Evolutionary conservation across 1,284 basidiomycete genomes (phyloP), one percentile per base, ranked within the genome.

Genomic region (Omphalotus olearius): DNA sequence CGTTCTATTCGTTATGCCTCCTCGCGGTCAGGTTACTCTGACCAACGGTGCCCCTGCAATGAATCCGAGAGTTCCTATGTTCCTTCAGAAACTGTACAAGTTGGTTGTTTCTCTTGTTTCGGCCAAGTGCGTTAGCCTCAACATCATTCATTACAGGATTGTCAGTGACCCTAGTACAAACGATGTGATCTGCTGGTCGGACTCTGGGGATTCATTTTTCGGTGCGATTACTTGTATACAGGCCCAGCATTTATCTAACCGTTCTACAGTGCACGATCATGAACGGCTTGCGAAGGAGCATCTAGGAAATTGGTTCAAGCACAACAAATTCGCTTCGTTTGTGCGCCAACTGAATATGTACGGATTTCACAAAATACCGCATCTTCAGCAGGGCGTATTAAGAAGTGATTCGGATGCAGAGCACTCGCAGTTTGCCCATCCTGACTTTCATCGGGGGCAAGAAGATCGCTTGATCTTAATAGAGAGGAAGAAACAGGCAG

Each of bases 341-440:
- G 94, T 98, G 35, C 83, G 95, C 36, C 95, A 98, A 68, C 80
- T 98, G 63, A 98, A 98, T 77, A 97, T 97, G 93, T 95, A 96
- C 67, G 93, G 92, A 42, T 96, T 96, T 66, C 92, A 93, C 76
- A 94, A 94, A 74, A 90, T 96, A 50, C 93, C 94, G 0, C 94
- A 98, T 66, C 82, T 98, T 17, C 94, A 97, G 64, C 93, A 97
- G 66, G 95, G 95, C 41, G 93, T 93, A 30, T 79, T 98, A 57
- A 85, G 83, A 63, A 82, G 82, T 64, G 87, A 91, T 56, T 78
- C 82, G 44, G 89, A 91, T 55, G 87, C 83, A 47, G 95, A 98
- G 67, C 81, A 93, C 45, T 96, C 93, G 88, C 91, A 98, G 67
- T 98, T 98, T 67, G 84, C 86, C 56, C 93, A 98, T 67, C 83